phyloP scores from a whole-genome alignment of 768 basidiomycete genomes.

The Ramaria sp. region DNA sequence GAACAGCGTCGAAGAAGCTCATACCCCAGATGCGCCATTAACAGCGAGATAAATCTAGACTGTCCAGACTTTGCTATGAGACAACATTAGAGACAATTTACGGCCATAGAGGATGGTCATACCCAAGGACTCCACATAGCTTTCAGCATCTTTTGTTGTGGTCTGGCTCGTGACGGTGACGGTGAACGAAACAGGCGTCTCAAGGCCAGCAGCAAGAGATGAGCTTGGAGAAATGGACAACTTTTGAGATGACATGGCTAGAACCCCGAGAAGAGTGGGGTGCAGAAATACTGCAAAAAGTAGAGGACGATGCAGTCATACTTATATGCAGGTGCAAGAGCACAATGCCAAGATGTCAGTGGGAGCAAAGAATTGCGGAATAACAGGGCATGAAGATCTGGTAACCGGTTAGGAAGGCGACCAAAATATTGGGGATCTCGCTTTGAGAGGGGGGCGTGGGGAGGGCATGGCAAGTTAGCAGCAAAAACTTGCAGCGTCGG shows the following conservation, averaged over 20 bases:
- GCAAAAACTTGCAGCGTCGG: too few relatives aligned
- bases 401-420: neutral
- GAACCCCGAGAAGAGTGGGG: too few relatives aligned
- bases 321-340: too few relatives aligned
- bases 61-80: neutral
- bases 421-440: too few relatives aligned
- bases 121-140: neutral
- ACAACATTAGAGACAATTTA: neutral
- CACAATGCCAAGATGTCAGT: too few relatives aligned
- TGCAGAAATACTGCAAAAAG: too few relatives aligned
- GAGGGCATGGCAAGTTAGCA: too few relatives aligned
- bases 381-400: neutral
- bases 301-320: too few relatives aligned
- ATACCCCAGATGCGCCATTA: constrained; percentile 63
- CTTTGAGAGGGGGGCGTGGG: too few relatives aligned
- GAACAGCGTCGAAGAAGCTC: constrained; percentile 6
- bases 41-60: constrained; percentile 32
- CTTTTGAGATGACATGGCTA: neutral
- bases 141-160: neutral
- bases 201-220: neutral
- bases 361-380: neutral
- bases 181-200: neutral
- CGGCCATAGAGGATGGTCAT: neutral
- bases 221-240: neutral
- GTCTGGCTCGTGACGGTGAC: neutral